Base-by-base conservation (phyloP, 2,329 filamentous ascomycete species). In the Fusarium fracticaudum region DNA sequence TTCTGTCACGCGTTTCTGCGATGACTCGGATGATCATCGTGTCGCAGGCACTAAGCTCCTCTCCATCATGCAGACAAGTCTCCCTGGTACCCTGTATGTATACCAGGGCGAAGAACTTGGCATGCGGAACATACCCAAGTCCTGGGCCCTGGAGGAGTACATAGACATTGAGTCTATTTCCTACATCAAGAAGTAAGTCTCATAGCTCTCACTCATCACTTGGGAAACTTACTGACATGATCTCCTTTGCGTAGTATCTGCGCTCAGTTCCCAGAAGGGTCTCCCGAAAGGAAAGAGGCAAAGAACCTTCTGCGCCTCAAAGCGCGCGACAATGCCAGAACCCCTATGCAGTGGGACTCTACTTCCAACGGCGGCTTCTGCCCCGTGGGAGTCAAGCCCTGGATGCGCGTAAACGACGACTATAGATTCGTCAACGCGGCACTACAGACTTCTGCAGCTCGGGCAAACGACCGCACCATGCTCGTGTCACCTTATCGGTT, bases 31-130 rank as follows among this genome's bases (percentile, higher is more conserved):
- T 26, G 81, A 85, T 70, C 83, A 85, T 76, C 84, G 89, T 8
- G 79, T 83, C 10, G 77, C 83, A 17, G 84, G 87, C 0, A 88
- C 88, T 13, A 92, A 91, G 79, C 86, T 92, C 78, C 82, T 92
- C 5, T 87, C 90, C 0, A 83, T 90, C 3, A 83, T 90, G 72
- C 84, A 88, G 67, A 79, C 81, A 0, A 86, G 84, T 4, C 83
- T 89, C 83, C 80, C 86, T 18, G 91, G 91, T 18, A 92, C 91
- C 0, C 84, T 91, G 3, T 93, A 90, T 78, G 82, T 93, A 4
- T 92, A 92, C 77, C 91, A 93, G 76, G 91, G 91, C 33, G 89
- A 93, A 77, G 91, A 93, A 75, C 85, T 92, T 14, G 91, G 90
- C 5, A 88, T 90, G 82, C 83, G 88, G 20, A 92, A 92, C 73